These are phyloP conservation scores for Wickerhamiella allomyrinae DNA, from an alignment of 805 yeast genomes.

Conservation along the genomic window DNA sequence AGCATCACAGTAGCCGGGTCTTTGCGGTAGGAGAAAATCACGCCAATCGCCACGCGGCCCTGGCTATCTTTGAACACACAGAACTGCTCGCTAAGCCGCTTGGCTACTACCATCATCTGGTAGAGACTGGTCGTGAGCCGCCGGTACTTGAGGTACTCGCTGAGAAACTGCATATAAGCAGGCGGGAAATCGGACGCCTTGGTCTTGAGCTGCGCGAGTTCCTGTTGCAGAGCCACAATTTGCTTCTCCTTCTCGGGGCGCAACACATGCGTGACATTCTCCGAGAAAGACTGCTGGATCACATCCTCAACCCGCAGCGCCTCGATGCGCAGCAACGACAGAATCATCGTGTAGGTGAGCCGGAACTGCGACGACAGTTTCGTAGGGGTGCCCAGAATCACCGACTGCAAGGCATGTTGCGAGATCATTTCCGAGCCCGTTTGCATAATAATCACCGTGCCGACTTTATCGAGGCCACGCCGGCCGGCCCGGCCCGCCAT, in stretches of 20 bases:
- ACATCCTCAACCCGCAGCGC: conserved; percentile 95
- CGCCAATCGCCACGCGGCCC: neutral
- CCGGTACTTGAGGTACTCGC: neutral
- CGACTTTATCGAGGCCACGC: conserved; percentile 85
- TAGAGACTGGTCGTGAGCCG: conserved; percentile 3
- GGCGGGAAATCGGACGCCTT: neutral
- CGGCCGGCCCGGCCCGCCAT: conserved; percentile 99
- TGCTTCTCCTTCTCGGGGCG: conserved; percentile 72
- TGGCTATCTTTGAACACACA: neutral
- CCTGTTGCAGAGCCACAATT: conserved; percentile 29
- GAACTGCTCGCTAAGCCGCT: neutral
- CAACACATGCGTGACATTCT: conserved; percentile 70
- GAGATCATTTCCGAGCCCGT: conserved; percentile 23
- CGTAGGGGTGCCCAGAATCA: conserved; percentile 79
- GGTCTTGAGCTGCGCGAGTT: neutral
- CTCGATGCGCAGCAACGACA: conserved; percentile 81
- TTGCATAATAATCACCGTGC: conserved; percentile 89
- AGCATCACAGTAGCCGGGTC: neutral
- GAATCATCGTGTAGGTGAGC: conserved; percentile 84
- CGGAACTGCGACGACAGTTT: conserved; percentile 85
- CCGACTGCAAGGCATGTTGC: conserved; percentile 44
- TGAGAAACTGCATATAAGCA: conserved; percentile 1
- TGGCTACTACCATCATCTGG: neutral
- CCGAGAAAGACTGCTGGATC: conserved; percentile 92
- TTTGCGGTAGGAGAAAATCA: neutral